Evolutionary conservation across 164 flowering plant species (phyloP).

Genomic region (Vitis riparia): DNA sequence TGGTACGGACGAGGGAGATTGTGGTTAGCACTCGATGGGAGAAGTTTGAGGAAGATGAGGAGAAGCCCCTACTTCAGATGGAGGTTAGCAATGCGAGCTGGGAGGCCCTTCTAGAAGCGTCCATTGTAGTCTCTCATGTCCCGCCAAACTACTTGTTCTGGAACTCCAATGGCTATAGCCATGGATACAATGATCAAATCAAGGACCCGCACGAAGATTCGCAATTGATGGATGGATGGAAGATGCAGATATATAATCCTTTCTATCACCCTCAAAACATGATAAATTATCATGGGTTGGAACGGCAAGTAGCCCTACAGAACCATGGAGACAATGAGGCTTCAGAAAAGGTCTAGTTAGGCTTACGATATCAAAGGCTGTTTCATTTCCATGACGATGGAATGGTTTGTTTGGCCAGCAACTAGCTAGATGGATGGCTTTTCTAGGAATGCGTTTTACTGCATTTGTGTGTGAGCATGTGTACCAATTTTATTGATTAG

Average conservation of each 20-base stretch:
- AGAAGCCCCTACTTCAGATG: conserved; percentile 35
- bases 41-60: conserved; percentile 28
- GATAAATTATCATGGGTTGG: no score
- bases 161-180: not conserved
- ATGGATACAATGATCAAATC: not conserved
- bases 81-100: conserved; percentile 34
- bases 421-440: no score
- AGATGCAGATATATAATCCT: conserved; percentile 8
- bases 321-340: no score
- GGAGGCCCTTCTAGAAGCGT: conserved; percentile 59
- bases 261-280: no score
- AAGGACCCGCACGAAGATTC: not conserved
- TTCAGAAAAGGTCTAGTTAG: no score
- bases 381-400: no score
- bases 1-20: not conserved
- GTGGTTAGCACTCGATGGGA: conserved; percentile 31
- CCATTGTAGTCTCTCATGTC: conserved; percentile 10
- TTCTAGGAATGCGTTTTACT: no score
- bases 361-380: no score
- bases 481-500: no score
- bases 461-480: no score
- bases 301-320: no score
- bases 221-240: not conserved
- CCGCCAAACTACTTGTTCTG: not conserved
- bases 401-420: no score